phyloP scores from a whole-genome alignment of 352 stramenopile species.

The Lagenidium sp. region DNA sequence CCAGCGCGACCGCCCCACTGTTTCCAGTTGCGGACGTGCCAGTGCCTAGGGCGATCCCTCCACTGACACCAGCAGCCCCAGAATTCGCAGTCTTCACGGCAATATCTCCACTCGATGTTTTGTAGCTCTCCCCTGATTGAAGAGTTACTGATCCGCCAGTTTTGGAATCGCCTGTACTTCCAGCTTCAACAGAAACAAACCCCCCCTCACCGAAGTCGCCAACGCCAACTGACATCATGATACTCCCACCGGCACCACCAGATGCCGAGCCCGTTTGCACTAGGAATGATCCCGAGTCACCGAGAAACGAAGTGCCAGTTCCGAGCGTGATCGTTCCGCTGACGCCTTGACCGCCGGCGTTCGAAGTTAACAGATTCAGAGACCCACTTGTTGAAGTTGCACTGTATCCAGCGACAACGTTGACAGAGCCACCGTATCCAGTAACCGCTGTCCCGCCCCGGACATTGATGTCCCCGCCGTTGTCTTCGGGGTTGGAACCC shows the following conservation, averaged over 20 bases:
- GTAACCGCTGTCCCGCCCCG: constrained; percentile 56
- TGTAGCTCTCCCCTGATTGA: constrained; percentile 47
- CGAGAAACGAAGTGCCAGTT: constrained; percentile 32
- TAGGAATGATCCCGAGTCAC: constrained; percentile 44
- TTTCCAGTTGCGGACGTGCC: constrained; percentile 41
- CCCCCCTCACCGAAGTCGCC: constrained; percentile 82
- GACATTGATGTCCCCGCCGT: constrained; percentile 79
- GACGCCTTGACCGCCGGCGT: constrained; percentile 35
- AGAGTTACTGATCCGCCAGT: constrained; percentile 55
- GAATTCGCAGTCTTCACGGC: constrained; percentile 51
- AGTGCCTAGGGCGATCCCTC: constrained; percentile 42
- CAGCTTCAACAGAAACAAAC: constrained; percentile 58
- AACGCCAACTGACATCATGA: constrained; percentile 43
- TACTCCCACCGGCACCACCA: constrained; percentile 35
- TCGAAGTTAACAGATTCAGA: constrained; percentile 32
- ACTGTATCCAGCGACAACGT: constrained; percentile 34
- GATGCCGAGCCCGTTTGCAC: constrained; percentile 42
- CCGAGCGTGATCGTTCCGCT: constrained; percentile 31
- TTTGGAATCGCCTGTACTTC: constrained; percentile 47
- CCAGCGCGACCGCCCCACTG: constrained; percentile 44
- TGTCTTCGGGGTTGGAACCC: constrained; percentile 82
- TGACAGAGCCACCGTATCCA: constrained; percentile 55
- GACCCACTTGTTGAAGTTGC: constrained; percentile 43
- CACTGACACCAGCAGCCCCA: constrained; percentile 44
- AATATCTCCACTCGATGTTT: constrained; percentile 62